Base-by-base conservation (phyloP, 352 stramenopile species). In the Phytophthora capsici region DNA sequence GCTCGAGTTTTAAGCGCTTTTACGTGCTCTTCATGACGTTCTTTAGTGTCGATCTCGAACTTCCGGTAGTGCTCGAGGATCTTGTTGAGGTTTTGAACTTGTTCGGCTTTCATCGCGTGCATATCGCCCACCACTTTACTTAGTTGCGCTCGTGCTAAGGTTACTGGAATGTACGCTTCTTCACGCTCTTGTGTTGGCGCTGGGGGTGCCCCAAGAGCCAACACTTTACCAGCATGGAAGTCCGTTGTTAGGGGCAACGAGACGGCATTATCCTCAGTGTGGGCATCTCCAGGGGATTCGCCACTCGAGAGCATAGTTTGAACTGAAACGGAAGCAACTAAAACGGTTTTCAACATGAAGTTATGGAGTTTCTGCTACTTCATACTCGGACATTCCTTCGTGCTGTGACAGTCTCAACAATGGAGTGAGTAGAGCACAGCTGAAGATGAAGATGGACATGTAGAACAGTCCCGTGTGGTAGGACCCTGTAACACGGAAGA, bases 91-190 rank as follows among this genome's bases (percentile, higher is more conserved):
- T 80, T 78, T 40, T 72, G 51, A 1, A 78, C 59, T 28, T 93
- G 85, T 10, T 91, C 75, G 23, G 79, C 70, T 63, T 95, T 91
- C 74, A 93, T 87, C 37, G 63, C 43, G 63, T 89, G 84, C 83
- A 95, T 93, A 37, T 93, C 87, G 4, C 76, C 51, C 22, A 95
- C 87, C 4, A 93, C 87, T n/a, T 80, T 79, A 6, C 69, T 60
- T 5, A 95, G 45, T 45, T 94, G 84, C 4, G 66, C 50, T 13
- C 74, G 73, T 10, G 87, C 87, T 0, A 95, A 65, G 1, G 78
- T 64, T 43, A 93, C 86, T 4, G 86, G 86, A 32, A 95, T 93
- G 59, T 93, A 95, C 12, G 67, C 59, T 61, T 86, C 78, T 32
- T 90, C 78, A 7, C 72, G 52, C 57, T 78, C 75, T 3, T 64